Evolutionary conservation across 1,139 yeast species (phyloP).

Genomic region (Yamadazyma songkhlaensis): DNA sequence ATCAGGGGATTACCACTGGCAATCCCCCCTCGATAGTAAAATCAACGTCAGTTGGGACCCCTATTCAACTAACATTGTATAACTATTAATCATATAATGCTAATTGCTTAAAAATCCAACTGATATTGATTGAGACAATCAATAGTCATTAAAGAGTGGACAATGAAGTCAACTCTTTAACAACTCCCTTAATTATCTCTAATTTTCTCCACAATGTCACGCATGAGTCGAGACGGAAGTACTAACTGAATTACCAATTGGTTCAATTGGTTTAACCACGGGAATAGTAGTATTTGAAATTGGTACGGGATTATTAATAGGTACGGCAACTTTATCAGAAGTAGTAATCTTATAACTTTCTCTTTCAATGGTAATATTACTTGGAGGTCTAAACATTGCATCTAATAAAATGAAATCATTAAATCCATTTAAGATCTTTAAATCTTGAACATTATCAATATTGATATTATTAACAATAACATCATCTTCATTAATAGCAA

Average conservation of each 20-base stretch:
- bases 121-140: slow-evolving; percentile 13
- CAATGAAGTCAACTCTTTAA: slow-evolving; percentile 6
- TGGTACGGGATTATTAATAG: not conserved
- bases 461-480: slow-evolving; percentile 16
- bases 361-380: slow-evolving; percentile 12
- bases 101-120: slow-evolving; percentile 19
- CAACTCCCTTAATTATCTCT: slow-evolving; percentile 11
- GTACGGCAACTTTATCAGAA: not conserved
- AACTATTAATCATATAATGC: slow-evolving; percentile 14
- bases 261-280: slow-evolving; percentile 9
- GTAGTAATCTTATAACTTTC: slow-evolving; percentile 10
- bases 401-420: slow-evolving; percentile 16
- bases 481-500: slow-evolving; percentile 33
- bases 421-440: slow-evolving; percentile 7
- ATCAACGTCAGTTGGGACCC: slow-evolving; percentile 16
- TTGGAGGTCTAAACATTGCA: slow-evolving; percentile 19
- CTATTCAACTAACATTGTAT: slow-evolving; percentile 20
- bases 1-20: slow-evolving; percentile 1
- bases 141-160: slow-evolving; percentile 11
- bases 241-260: not conserved
- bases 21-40: slow-evolving; percentile 7
- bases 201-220: slow-evolving; percentile 12
- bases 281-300: slow-evolving; percentile 4
- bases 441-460: slow-evolving; percentile 11
- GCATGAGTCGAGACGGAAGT: slow-evolving; percentile 12